Base-by-base conservation (phyloP, 2,329 filamentous ascomycete genomes). In the Huntiella abstrusa region DNA sequence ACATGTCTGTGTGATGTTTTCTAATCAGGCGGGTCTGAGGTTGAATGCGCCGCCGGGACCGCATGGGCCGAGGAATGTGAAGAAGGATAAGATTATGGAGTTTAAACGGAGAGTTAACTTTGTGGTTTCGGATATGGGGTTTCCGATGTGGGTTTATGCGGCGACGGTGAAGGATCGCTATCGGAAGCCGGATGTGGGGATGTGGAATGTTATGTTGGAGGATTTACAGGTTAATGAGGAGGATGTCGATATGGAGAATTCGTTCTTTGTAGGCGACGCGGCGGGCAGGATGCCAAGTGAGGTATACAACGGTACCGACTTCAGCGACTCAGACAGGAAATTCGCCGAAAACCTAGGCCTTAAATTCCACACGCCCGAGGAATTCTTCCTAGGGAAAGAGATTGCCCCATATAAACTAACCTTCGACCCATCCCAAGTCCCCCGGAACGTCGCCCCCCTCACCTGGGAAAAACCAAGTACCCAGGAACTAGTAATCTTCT, bases 231-330 rank as follows among this genome's bases (percentile, higher is more conserved):
- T 82, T 1, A 62, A 71, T 39, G 64, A 66, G 4, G 64, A 64
- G 1, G 67, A 68, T 1, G 61, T 93, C n/a, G 80, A 94, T 58
- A 59, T 83, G 33, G 62, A 71, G 12, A 64, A 68, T 3, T 92
- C 83, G 17, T 67, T 95, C 52, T 95, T 94, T 57, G 77, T 98
- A 39, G 91, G 91, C 39, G 91, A 98, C 64, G 91, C 91, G 5
- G 77, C 71, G 10, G 77, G 77, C 0, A 69, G 77, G 57, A 28
- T 28, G 22, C 56, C 65, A 53, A 66, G 75, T 52, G 53, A 49
- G 3, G 53, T 51, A 1, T 53, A 56, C 1, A 47, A 54, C 1
- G 53, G 60, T 3, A 76, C 73, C 52, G 75, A 80, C 56, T 79
- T 79, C 50, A 77, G 73, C 55, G 78, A 73, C 53, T 77, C 74